These are phyloP conservation scores for Psophocarpus tetragonolobus DNA, from an alignment of 306 rosid species.

Conservation along the genomic window DNA sequence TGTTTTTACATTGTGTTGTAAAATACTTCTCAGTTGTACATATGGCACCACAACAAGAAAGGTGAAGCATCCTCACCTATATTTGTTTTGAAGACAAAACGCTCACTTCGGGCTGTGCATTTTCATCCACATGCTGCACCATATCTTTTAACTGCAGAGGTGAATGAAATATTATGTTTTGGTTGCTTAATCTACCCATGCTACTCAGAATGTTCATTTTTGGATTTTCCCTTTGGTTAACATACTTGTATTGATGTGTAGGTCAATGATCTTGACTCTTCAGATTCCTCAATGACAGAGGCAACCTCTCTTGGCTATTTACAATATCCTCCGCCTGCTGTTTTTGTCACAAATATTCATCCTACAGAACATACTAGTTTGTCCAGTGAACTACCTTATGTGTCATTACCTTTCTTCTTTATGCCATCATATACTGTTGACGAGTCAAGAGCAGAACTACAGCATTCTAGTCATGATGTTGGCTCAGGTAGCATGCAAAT, in stretches of 20 bases:
- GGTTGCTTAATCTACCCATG: slow-evolving; percentile 7
- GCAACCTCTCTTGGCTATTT: slow-evolving; percentile 92
- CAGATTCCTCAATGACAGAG: slow-evolving; percentile 83
- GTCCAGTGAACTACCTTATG: slow-evolving; percentile 65
- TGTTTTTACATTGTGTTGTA: slow-evolving; percentile 18
- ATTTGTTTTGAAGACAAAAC: slow-evolving; percentile 82
- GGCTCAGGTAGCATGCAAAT: slow-evolving; percentile 57
- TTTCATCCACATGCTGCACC: slow-evolving; percentile 95
- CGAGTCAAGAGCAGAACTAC: slow-evolving; percentile 65
- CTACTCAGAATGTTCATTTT: slow-evolving; percentile 1
- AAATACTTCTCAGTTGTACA: slow-evolving; percentile 67
- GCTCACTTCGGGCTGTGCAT: slow-evolving; percentile 95
- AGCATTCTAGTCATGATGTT: slow-evolving; percentile 47
- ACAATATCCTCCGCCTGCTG: slow-evolving; percentile 92
- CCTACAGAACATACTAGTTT: slow-evolving; percentile 59
- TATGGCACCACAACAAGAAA: slow-evolving; percentile 86
- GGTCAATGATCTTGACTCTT: slow-evolving; percentile 96
- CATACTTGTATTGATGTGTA: slow-evolving; percentile 42
- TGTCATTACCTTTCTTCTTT: slow-evolving; percentile 67
- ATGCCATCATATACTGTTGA: slow-evolving; percentile 71
- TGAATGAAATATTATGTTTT: slow-evolving; percentile 27
- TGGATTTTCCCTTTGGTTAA: slow-evolving; percentile 4
- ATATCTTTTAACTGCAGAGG: slow-evolving; percentile 96
- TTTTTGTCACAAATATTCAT: slow-evolving; percentile 76
- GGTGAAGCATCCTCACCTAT: slow-evolving; percentile 80